Conservation (phyloP, 768 basidiomycete genomes). For the Trametes sanguinea region DNA sequence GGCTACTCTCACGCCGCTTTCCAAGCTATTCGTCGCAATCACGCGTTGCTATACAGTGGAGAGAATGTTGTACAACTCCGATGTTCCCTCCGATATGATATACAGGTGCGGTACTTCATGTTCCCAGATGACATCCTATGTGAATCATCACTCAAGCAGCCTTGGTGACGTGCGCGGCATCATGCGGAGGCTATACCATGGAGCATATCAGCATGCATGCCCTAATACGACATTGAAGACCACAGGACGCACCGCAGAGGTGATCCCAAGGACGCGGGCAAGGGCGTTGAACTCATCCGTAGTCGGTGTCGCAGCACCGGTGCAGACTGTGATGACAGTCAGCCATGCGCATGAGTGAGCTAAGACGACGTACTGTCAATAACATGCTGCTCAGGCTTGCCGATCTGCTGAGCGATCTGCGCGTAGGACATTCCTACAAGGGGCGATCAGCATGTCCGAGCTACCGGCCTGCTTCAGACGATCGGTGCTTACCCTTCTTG, state of each 20-base stretch:
- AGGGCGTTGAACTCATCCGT: conserved; percentile 33
- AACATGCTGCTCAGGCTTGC: conserved; percentile 48
- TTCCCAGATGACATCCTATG: neutral
- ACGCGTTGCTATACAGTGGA: neutral
- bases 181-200: conserved; percentile 30
- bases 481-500: conserved; percentile 44
- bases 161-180: conserved; percentile 30
- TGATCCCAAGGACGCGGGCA: conserved; percentile 32
- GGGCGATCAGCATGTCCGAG: neutral
- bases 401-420: conserved; percentile 49
- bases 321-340: conserved; percentile 26
- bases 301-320: conserved; percentile 27
- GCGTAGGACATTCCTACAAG: conserved; percentile 48
- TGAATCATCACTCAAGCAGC: neutral
- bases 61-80: conserved; percentile 14
- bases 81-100: conserved; percentile 13
- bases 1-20: neutral
- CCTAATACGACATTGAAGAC: neutral
- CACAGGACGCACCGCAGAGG: conserved; percentile 22
- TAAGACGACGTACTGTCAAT: conserved; percentile 47
- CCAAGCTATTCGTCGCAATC: neutral
- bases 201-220: neutral
- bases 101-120: conserved; percentile 12
- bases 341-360: neutral
- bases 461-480: too few species aligned